Evolutionary conservation across 169 alveolate species (phyloP).

Genomic region (Babesia caballi): DNA sequence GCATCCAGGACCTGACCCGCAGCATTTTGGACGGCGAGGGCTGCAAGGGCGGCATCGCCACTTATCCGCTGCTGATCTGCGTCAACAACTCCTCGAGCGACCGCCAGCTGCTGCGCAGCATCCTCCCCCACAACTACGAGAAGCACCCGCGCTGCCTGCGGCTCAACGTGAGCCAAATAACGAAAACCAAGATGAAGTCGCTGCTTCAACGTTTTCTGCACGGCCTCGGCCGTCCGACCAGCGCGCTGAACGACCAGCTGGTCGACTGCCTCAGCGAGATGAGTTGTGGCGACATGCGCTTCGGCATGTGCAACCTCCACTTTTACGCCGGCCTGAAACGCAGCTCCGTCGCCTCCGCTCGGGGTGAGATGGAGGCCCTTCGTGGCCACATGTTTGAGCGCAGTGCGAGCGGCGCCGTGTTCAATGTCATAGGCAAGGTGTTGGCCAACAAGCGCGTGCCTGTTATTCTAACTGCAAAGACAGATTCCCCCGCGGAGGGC

Average conservation of each 20-base stretch:
- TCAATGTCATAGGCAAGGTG: conserved; percentile 46
- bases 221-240: not conserved
- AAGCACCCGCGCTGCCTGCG: conserved; percentile 47
- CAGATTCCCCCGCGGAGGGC: not conserved
- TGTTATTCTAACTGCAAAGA: not conserved
- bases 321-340: conserved; percentile 12
- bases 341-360: not conserved
- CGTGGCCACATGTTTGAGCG: conserved; percentile 37
- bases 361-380: conserved; percentile 8
- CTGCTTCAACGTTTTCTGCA: not conserved
- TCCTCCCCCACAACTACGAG: conserved; percentile 47
- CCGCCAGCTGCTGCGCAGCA: conserved; percentile 29
- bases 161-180: conserved; percentile 33
- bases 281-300: conserved; percentile 58
- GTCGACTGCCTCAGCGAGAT: conserved; percentile 17
- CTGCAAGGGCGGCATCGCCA: not conserved
- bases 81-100: conserved; percentile 46
- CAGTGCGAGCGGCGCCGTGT: conserved; percentile 9
- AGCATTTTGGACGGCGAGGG: conserved; percentile 31
- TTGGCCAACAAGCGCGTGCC: conserved; percentile 57
- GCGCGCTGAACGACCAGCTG: conserved; percentile 9
- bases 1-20: conserved; percentile 23
- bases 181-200: conserved; percentile 33
- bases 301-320: conserved; percentile 29
- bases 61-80: conserved; percentile 48